Evolutionary conservation across 2,329 filamentous ascomycete species (phyloP), one percentile per base, ranked within the genome.

Genomic region (Botryotinia calthae): DNA sequence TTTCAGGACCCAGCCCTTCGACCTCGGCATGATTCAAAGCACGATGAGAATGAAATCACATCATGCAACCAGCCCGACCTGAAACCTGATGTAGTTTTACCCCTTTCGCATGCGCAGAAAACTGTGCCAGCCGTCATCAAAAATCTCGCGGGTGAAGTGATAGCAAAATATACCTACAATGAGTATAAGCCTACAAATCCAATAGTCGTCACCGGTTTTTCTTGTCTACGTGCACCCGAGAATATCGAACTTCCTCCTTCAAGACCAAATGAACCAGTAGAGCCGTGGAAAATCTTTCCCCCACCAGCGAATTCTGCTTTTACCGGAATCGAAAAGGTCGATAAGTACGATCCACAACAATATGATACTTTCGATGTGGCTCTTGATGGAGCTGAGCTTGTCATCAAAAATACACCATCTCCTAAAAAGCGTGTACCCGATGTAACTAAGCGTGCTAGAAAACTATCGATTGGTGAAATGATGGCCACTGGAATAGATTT

Each of bases 361-460:
- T 44, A 61, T 40, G 63, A 72, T 18, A 34, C 42, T 12, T 68
- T 72, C 40, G 63, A 72, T 40, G n/a, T 25, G 18, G 63, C 63
- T 28, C 64, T 72, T 34, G 70, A 72, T 37, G 70, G 70, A 61
- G 70, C 70, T 51, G 40, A 56, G 28, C 70, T 72, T 37, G 70
- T 63, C 16, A 61, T 51, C 2, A 58, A 25, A 34, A 67, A 72
- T 58, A 40, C 34, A 20, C 34, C 44, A 51, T 56, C 70, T 31
- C 62, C 51, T 18, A 20, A 34, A 40, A 46, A 67, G 37, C 20
- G 10, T 31, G 34, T 22, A 25, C 10, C 40, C 44, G 28, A 9
- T 40, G 25, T 28, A 61, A 22, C 42, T 37, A 25, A 7, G 12
- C 18, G 18, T 46, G 25, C 56, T 7, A 18, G 54, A 37, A 48